Conservation (phyloP, 2,329 filamentous ascomycete species). For the Fusarium heterosporum region DNA sequence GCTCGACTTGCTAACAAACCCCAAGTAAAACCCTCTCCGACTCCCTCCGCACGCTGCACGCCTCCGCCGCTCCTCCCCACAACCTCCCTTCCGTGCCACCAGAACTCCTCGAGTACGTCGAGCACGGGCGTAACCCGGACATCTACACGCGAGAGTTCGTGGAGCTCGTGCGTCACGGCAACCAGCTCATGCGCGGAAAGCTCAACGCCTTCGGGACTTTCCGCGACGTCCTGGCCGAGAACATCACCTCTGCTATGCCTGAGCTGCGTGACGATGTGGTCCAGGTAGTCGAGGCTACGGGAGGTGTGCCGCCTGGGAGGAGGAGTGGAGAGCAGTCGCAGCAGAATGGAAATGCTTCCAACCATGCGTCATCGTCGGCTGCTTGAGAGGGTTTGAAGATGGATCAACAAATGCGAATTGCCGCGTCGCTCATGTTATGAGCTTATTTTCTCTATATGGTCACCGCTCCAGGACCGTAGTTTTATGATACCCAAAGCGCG, state of each 20-base stretch:
- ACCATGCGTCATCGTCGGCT: conserved; percentile 15
- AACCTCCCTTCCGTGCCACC: conserved; percentile 67
- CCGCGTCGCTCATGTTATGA: conserved; percentile 21
- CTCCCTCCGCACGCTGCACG: conserved; percentile 55
- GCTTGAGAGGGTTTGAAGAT: conserved; percentile 4
- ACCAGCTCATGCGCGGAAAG: conserved; percentile 76
- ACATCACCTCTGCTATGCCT: conserved; percentile 69
- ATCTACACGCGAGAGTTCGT: conserved; percentile 81
- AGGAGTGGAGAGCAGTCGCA: conserved; percentile 23
- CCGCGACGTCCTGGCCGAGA: conserved; percentile 70
- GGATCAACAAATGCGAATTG: background rate
- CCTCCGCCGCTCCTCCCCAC: conserved; percentile 55
- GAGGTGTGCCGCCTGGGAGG: conserved; percentile 44
- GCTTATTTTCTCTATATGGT: conserved; percentile 8
- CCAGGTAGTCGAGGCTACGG: conserved; percentile 62
- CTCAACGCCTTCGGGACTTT: conserved; percentile 70
- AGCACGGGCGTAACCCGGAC: conserved; percentile 77
- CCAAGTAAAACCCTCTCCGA: conserved; percentile 55
- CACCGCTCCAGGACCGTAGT: background rate
- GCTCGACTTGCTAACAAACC: conserved; percentile 15
- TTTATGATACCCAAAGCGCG: conserved; percentile 18
- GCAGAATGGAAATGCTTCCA: conserved; percentile 26
- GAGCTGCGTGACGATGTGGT: conserved; percentile 67
- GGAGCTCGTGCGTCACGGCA: conserved; percentile 73
- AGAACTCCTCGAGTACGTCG: conserved; percentile 75